Evolutionary conservation across 805 yeast genomes (phyloP), one percentile per base, ranked within the genome.

Genomic region (Kodamaea kaohsiungensis): DNA sequence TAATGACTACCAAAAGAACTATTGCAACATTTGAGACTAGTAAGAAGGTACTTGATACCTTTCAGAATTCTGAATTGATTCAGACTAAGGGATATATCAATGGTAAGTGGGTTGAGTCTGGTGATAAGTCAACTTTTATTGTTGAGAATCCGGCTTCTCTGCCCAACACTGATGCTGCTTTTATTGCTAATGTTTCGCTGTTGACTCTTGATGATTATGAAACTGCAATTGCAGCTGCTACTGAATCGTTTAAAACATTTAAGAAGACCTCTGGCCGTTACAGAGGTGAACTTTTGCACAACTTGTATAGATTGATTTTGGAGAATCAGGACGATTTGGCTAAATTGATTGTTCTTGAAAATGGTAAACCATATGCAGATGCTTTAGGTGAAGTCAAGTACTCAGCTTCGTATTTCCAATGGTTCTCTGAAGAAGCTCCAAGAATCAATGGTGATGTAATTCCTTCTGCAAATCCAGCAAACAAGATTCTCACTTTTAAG

Each of bases 351-450:
- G 83, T 88, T 13, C 68, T 82, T 57, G 96, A 88, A 65, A 89
- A 88, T 65, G 96, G 96, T 37, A 88, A 88, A 68, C 81, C 92
- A 1, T 69, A 78, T 12, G 78, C 83, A 0, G 95, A 88, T 65
- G 86, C 93, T n/a, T 65, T 71, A 49, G 92, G 91, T 4, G 95
- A 88, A 66, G 78, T 88, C 27, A 67, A 63, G 49, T 84, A 85
- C 60, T 86, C 88, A 8, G 87, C 90, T 1, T 81, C 89, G 6
- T 91, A 88, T 69, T 88, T 89, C 67, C 91, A 90, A 65, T 92
- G 98, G 97, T 92, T 85, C 65, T 78, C 96, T 33, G 95, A 88
- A 67, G 89, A 85, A 60, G 93, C 93, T 7, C 88, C 91, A 40
- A 79, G 91, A 61, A 68, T 81, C 25, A 73, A 82, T 52, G 95